Evolutionary conservation across 306 rosid species (phyloP).

Genomic region (Begonia masoniana): DNA sequence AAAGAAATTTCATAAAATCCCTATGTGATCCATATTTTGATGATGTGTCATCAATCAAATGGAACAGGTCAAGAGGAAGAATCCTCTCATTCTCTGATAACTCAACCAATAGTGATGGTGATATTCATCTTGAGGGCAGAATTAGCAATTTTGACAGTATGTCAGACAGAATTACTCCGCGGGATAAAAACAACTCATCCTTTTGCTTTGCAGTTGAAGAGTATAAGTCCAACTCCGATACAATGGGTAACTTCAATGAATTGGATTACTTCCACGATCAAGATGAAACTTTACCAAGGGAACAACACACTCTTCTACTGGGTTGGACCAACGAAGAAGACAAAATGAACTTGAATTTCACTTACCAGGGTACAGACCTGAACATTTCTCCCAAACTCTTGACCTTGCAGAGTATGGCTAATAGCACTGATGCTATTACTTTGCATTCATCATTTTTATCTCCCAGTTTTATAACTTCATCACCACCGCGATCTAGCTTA

Average conservation of each 20-base stretch:
- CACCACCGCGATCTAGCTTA: conserved; percentile 21
- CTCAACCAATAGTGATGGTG: conserved; percentile 15
- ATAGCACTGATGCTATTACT: conserved; percentile 11
- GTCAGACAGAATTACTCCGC: conserved; percentile 15
- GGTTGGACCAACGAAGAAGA: conserved; percentile 21
- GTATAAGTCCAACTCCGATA: conserved; percentile 12
- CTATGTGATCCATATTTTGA: conserved; percentile 22
- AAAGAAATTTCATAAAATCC: conserved; percentile 20
- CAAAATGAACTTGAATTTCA: conserved; percentile 13
- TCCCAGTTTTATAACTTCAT: conserved; percentile 15
- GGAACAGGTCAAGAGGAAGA: conserved; percentile 21
- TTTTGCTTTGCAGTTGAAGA: conserved; percentile 19
- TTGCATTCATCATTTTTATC: conserved; percentile 25
- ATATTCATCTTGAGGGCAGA: conserved; percentile 18
- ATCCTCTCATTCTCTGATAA: conserved; percentile 16
- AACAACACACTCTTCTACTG: conserved; percentile 26
- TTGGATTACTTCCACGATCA: conserved; percentile 13
- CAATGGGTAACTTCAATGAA: conserved; percentile 20
- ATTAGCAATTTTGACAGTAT: conserved; percentile 22
- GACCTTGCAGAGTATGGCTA: conserved; percentile 13
- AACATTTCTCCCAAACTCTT: conserved; percentile 12
- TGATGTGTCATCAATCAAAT: conserved; percentile 20
- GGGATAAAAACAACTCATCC: conserved; percentile 15
- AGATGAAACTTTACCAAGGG: conserved; percentile 16
- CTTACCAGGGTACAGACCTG: conserved; percentile 18